phyloP scores from a whole-genome alignment of 306 rosid genomes.

The Castanea mollissima region DNA sequence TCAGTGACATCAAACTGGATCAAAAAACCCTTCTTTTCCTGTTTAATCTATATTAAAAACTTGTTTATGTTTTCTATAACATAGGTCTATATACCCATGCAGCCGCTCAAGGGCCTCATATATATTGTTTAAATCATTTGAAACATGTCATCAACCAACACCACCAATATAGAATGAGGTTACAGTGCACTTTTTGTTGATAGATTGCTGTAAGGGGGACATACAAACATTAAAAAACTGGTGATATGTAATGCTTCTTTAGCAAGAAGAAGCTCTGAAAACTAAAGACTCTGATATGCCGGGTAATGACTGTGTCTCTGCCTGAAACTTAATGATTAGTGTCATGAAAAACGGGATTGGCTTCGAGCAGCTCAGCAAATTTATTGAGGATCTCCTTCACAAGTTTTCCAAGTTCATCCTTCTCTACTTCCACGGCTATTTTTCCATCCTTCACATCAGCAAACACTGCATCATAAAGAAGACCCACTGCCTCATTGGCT shows the following conservation, averaged over 20 bases:
- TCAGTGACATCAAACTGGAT: not conserved
- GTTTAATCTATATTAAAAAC: constrained; percentile 7
- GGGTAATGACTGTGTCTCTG: not conserved
- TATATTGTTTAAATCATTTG: not conserved
- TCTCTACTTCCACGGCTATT: constrained; percentile 29
- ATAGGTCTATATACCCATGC: not conserved
- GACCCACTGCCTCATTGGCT: constrained; percentile 56
- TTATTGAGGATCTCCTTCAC: constrained; percentile 54
- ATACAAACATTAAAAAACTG: constrained; percentile 8
- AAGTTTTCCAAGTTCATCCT: constrained; percentile 41
- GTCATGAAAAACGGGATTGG: constrained; percentile 65
- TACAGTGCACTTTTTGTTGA: not conserved
- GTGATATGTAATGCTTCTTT: constrained; percentile 1
- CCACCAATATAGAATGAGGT: not conserved
- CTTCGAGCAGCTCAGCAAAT: constrained; percentile 79
- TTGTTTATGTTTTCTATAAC: not conserved
- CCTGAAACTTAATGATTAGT: constrained; percentile 28
- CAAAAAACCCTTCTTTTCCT: not conserved
- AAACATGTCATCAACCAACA: constrained; percentile 1
- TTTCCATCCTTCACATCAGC: constrained; percentile 44
- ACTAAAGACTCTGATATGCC: constrained; percentile 13
- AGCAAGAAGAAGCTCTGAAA: constrained; percentile 11
- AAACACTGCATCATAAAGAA: constrained; percentile 71
- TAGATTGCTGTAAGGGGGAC: not conserved
- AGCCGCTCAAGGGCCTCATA: not conserved